Percentiles rank a stretch among this genome's conserved stretches.
Conservation (phyloP, 176 grass and related monocot genomes). For the Cymbopogon citratus region DNA sequence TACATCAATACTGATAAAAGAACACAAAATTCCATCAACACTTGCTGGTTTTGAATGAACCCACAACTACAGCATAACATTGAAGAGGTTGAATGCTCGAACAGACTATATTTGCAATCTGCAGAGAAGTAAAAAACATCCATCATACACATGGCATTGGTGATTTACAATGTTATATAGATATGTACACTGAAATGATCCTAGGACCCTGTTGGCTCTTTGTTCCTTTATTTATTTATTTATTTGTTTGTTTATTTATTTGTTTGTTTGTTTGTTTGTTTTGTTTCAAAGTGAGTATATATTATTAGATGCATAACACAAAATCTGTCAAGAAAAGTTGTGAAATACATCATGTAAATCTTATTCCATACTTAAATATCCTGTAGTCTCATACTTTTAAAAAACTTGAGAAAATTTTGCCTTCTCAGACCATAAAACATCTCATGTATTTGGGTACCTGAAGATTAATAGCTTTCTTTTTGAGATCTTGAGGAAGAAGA, state of each 20-base stretch:
- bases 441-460: constrained; percentile 41
- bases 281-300: too few relatives aligned
- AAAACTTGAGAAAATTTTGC: not conserved
- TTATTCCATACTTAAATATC: not conserved
- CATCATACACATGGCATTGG: not conserved
- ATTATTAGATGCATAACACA: not conserved
- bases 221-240: not conserved
- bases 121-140: constrained; percentile 29
- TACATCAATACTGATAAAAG: not conserved
- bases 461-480: constrained; percentile 81
- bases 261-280: too few relatives aligned
- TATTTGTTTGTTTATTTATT: not conserved
- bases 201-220: not conserved
- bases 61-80: constrained; percentile 46
- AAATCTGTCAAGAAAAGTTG: not conserved
- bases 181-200: not conserved
- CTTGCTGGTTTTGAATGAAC: constrained; percentile 1
- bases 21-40: not conserved
- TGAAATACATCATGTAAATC: not conserved
- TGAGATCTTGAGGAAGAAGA: constrained; percentile 59
- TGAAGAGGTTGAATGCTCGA: constrained; percentile 91
- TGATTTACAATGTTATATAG: not conserved
- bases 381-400: not conserved
- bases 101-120: constrained; percentile 83
- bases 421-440: not conserved